These are phyloP conservation scores for Brachypodium distachyon DNA, from an alignment of 202 grass and related monocot species.

Conservation along the genomic window DNA sequence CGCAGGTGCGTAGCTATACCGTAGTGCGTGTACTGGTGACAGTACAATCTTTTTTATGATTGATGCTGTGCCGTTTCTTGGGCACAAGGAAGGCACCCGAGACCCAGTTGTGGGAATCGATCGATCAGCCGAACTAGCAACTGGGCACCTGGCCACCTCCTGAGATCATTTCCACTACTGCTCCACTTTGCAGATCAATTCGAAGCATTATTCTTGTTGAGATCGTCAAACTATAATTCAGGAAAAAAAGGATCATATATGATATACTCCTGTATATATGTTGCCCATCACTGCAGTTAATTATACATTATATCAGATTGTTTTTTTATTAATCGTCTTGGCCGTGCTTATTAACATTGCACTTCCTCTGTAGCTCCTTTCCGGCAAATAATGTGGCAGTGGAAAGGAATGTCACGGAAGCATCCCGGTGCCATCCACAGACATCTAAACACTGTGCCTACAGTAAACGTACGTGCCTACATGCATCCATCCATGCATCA, in stretches of 20 bases:
- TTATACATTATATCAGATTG: no score
- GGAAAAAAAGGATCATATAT: neutral
- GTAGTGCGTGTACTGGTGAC: neutral
- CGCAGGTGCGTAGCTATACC: neutral
- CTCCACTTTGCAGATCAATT: neutral
- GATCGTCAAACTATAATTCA: conserved; percentile 3
- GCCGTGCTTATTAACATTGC: neutral
- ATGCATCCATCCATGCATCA: neutral
- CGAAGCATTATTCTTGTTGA: neutral
- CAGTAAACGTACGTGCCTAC: neutral
- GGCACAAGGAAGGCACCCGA: neutral
- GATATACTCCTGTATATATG: no score
- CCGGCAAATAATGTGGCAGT: neutral
- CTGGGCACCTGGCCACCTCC: neutral
- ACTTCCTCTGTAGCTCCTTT: conserved; percentile 7
- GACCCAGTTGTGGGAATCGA: no score
- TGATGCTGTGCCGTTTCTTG: neutral
- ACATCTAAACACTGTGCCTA: neutral
- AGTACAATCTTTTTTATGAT: neutral
- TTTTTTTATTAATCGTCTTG: no score
- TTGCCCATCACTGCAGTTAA: no score
- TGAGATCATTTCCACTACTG: neutral
- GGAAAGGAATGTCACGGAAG: conserved; percentile 37
- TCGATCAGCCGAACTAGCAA: neutral
- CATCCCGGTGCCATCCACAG: neutral